A percentile compares a stretch with the other conserved stretches of the same genome.
Evolutionary conservation across 2,329 filamentous ascomycete genomes (phyloP).

Genomic region (Pseudogymnoascus sp.): DNA sequence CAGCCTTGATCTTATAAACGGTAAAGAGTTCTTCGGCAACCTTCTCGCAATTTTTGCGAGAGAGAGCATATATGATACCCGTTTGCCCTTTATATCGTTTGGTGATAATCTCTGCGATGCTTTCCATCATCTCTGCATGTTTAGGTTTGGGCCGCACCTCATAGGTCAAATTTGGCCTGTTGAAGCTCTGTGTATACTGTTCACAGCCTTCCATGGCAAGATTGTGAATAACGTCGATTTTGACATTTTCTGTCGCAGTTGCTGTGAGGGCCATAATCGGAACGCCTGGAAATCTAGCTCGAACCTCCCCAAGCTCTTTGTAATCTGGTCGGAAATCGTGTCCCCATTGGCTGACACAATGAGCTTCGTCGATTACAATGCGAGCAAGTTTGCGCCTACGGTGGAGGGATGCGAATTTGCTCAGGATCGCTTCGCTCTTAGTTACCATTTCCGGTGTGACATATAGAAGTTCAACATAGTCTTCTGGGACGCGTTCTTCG

Average conservation of each 20-base stretch:
- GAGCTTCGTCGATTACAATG: conserved; percentile 96
- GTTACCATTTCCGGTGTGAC: conserved; percentile 95
- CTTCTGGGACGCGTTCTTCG: conserved; percentile 57
- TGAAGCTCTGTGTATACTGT: conserved; percentile 87
- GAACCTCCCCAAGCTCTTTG: conserved; percentile 70
- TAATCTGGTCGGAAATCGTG: conserved; percentile 97
- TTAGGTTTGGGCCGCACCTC: conserved; percentile 68
- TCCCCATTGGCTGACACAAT: conserved; percentile 98
- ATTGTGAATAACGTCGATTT: conserved; percentile 83
- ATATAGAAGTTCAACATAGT: conserved; percentile 78
- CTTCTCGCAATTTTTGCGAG: conserved; percentile 71
- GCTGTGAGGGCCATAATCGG: conserved; percentile 93
- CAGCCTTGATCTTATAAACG: conserved; percentile 58
- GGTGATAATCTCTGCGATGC: conserved; percentile 54
- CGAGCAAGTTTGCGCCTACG: conserved; percentile 66
- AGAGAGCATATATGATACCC: conserved; percentile 90
- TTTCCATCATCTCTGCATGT: conserved; percentile 43
- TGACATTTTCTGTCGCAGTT: conserved; percentile 89
- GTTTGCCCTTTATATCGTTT: conserved; percentile 60
- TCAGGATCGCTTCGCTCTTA: conserved; percentile 64
- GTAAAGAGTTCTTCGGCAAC: conserved; percentile 61
- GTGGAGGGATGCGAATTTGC: conserved; percentile 60
- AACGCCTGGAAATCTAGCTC: conserved; percentile 63
- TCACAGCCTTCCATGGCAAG: conserved; percentile 72
- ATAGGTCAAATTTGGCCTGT: conserved; percentile 89